A percentile compares a stretch with the other conserved stretches of the same genome.
Evolutionary conservation across 148 eudicot species (phyloP).

Genomic region (Talinum fruticosum): DNA sequence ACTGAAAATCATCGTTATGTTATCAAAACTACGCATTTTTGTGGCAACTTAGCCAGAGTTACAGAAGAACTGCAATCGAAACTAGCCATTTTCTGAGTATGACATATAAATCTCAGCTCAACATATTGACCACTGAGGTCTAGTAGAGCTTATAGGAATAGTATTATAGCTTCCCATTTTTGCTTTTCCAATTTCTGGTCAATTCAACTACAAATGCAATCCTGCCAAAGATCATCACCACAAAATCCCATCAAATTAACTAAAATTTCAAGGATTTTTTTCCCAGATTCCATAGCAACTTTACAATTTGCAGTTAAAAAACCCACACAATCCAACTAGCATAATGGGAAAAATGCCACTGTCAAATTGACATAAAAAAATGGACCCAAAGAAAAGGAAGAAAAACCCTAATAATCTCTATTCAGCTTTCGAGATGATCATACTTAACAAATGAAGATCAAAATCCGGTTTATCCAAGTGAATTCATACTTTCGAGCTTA

Average conservation of each 20-base stretch:
- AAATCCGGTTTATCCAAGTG: no score
- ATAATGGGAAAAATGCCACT: background rate
- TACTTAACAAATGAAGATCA: no score
- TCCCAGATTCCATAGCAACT: background rate
- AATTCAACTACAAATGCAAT: conserved; percentile 7
- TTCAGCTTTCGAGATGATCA: no score
- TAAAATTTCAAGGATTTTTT: background rate
- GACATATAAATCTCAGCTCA: background rate
- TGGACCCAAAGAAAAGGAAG: no score
- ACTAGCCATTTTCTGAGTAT: background rate
- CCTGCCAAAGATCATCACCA: conserved; percentile 6
- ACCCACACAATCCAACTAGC: background rate
- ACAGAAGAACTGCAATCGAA: background rate
- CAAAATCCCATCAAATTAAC: background rate
- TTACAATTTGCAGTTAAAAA: background rate
- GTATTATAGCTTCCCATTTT: conserved; percentile 28
- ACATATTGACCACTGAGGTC: background rate
- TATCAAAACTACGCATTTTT: no score
- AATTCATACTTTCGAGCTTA: no score
- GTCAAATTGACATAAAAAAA: no score
- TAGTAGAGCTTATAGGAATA: conserved; percentile 6
- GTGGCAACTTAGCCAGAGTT: background rate
- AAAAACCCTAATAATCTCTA: no score
- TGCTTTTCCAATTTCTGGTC: conserved; percentile 6
- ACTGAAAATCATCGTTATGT: no score